A percentile compares a stretch with the other conserved stretches of the same genome.
Evolutionary conservation across 2,329 filamentous ascomycete species (phyloP).

Genomic region (Colletotrichum sp.): DNA sequence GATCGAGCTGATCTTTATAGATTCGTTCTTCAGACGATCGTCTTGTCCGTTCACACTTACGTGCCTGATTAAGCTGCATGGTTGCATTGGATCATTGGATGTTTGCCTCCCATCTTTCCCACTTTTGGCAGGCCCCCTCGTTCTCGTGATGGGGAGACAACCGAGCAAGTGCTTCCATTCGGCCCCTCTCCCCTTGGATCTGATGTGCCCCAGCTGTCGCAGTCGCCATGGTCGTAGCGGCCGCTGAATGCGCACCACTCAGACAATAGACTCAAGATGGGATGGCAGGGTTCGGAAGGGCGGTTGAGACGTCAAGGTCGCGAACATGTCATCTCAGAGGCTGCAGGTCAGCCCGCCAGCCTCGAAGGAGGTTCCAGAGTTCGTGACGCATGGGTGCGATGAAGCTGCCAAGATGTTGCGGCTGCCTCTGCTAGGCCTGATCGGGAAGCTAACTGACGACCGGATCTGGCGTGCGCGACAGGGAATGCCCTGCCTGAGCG

Average conservation of each 20-base stretch:
- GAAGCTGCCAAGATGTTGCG: slow-evolving; percentile 22
- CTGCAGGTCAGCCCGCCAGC: background rate
- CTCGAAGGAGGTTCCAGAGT: background rate
- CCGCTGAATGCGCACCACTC: background rate
- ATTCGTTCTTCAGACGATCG: slow-evolving; percentile 3
- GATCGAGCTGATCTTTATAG: slow-evolving; percentile 20
- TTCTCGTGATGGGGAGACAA: background rate
- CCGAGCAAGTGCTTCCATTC: background rate
- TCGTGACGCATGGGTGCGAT: slow-evolving; percentile 10
- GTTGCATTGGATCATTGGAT: background rate
- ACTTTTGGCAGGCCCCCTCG: background rate
- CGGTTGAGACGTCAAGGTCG: slow-evolving; percentile 5
- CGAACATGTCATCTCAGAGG: background rate
- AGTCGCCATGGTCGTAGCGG: background rate
- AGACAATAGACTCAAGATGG: background rate
- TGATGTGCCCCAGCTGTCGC: background rate
- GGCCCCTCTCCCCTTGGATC: background rate
- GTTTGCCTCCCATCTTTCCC: background rate
- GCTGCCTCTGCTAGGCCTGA: background rate
- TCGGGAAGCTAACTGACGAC: background rate
- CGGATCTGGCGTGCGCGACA: background rate
- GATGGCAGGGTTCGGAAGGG: slow-evolving; percentile 1
- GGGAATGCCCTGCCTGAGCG: background rate
- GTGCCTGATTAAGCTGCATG: background rate
- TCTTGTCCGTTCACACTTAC: background rate